A percentile compares a stretch with the other conserved stretches of the same genome.
Conservation (phyloP, 2,329 filamentous ascomycete genomes). For the Penicillium sp. region DNA sequence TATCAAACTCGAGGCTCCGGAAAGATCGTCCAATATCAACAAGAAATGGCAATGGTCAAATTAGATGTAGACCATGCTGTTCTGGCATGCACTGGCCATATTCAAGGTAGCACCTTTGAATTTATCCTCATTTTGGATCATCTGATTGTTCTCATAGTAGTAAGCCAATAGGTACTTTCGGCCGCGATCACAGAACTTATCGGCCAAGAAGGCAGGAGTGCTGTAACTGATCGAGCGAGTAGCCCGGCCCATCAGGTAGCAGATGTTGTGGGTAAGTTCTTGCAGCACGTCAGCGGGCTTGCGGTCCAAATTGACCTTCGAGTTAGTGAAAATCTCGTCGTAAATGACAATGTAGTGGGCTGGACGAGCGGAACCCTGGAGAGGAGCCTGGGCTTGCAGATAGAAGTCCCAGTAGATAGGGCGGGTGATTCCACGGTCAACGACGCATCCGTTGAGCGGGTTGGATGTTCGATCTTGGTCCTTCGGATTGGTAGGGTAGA, state of each 20-base stretch:
- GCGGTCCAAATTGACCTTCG: not conserved
- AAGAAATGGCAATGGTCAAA: not conserved
- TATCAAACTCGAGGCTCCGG: not conserved
- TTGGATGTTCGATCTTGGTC: constrained; percentile 60
- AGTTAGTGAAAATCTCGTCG: constrained; percentile 61
- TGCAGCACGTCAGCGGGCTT: constrained; percentile 18
- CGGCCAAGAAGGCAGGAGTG: constrained; percentile 29
- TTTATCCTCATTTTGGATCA: accelerated
- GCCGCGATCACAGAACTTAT: constrained; percentile 24
- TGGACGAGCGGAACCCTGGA: constrained; percentile 77
- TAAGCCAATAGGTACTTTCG: constrained; percentile 19
- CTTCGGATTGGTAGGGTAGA: constrained; percentile 64
- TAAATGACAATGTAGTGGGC: constrained; percentile 74
- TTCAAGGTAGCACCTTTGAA: not conserved
- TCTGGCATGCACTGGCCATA: not conserved
- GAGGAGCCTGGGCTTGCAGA: constrained; percentile 72
- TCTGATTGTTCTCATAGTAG: not conserved
- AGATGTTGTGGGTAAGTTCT: constrained; percentile 23
- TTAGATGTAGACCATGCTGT: constrained; percentile 11
- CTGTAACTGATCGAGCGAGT: constrained; percentile 25
- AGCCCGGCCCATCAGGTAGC: constrained; percentile 29
- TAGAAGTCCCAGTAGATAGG: constrained; percentile 78
- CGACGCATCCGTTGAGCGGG: constrained; percentile 69
- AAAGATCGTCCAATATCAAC: not conserved
- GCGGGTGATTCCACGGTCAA: constrained; percentile 77